Evolutionary conservation across 2,329 filamentous ascomycete genomes (phyloP).

Genomic region (Penicillium sp.): DNA sequence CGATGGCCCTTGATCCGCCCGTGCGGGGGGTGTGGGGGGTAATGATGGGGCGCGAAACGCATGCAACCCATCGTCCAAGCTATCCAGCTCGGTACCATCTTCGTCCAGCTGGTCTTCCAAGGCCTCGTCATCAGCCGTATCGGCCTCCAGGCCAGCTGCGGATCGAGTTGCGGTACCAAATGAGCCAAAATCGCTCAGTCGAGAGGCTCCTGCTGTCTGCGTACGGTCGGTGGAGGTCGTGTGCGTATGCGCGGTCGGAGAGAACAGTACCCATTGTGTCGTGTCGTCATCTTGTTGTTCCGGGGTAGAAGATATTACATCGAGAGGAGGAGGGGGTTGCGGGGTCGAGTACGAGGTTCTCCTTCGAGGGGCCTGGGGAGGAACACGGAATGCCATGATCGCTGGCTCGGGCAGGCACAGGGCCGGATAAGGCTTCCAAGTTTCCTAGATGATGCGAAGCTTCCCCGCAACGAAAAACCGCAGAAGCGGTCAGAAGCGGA

Average conservation of each 20-base stretch:
- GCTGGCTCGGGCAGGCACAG: conserved; percentile 2
- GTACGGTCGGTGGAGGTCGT: conserved; percentile 65
- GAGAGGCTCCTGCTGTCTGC: conserved; percentile 67
- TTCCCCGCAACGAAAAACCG: conserved; percentile 22
- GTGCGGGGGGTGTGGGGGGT: conserved; percentile 41
- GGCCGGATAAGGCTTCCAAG: conserved; percentile 10
- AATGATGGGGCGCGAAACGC: conserved; percentile 71
- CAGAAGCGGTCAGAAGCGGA: conserved; percentile 9
- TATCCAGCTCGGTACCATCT: conserved; percentile 77
- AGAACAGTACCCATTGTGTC: conserved; percentile 96
- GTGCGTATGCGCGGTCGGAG: conserved; percentile 70
- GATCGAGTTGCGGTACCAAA: conserved; percentile 68
- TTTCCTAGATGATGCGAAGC: conserved; percentile 16
- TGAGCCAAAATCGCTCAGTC: conserved; percentile 77
- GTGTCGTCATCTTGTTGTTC: conserved; percentile 63
- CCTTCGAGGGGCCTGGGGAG: conserved; percentile 37
- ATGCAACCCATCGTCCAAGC: conserved; percentile 85
- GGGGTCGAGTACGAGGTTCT: conserved; percentile 35
- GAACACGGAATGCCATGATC: conserved; percentile 40
- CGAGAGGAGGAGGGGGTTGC: conserved; percentile 27
- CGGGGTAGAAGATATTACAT: conserved; percentile 26
- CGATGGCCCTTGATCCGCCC: conserved; percentile 56
- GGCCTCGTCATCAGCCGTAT: conserved; percentile 47
- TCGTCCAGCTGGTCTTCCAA: conserved; percentile 61
- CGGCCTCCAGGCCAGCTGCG: conserved; percentile 29